Base-by-base conservation (phyloP, 2,329 filamentous ascomycete species). In the Aspergillus ruber region DNA sequence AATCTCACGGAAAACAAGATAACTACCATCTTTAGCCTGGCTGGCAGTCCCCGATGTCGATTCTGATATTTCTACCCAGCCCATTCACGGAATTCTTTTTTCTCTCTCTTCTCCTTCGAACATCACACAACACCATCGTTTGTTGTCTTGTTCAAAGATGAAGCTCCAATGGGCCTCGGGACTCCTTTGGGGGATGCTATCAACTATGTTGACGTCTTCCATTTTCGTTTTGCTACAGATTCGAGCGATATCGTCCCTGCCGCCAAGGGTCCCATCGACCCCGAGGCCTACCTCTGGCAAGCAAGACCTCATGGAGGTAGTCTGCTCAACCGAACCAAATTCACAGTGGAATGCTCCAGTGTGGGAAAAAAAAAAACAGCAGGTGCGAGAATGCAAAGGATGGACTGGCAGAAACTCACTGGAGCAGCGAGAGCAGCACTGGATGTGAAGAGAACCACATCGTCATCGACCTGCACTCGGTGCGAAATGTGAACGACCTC, bases 1-100 rank as follows among this genome's bases (percentile, higher is more conserved):
- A 2, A 74, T 63, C 50, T 73, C 67, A 12, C 71, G 70, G 57
- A 75, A 74, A 17, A 60, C 67, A 8, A 74, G 59, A 40, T 72
- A 74, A 51, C 69, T 73, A 3, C 72, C 71, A 20, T 20, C 20
- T 20, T 20, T 4, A 20, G 20, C 20, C 8, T 39, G 43, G 41
- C 15, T 42, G 40, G 41, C 4, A 6, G 5, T 21, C 13, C 21
- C 25, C 44, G 47, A 33, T 36, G 33, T 36, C 33, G 33, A 17
- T 36, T 17, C 33, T 10, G 33, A 49, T 27, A 21, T 53, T 9
- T 49, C 48, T 32, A 49, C 33, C 50, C 36, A 49, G 46, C 2
- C 35, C 44, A 15, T n/a, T 23, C 18, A 46, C 43, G 2, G 15
- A 40, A 9, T 53, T 53, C 25, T n/a, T 21, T 38, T 45, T 48